Percentiles rank a stretch among this genome's conserved stretches.
phyloP scores from a whole-genome alignment of 768 basidiomycete genomes.

The Boletus sp. region DNA sequence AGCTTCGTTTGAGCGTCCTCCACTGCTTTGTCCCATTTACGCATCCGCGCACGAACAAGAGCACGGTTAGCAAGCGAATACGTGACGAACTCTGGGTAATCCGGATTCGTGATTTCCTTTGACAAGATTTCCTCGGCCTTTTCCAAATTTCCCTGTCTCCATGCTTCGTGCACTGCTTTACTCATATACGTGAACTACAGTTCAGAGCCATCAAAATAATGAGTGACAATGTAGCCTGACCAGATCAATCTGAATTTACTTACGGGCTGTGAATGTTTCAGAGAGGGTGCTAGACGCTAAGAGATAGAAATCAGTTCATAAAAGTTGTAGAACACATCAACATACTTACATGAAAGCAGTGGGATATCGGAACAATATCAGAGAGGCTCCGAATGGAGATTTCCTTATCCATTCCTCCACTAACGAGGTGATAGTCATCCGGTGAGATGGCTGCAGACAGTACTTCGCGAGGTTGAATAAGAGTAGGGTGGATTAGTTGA shows the following conservation, averaged over 20 bases:
- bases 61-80: conserved; percentile 7
- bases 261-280: neutral
- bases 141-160: conserved; percentile 1
- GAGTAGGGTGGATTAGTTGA: neutral
- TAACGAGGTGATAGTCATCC: neutral
- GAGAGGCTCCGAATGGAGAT: neutral
- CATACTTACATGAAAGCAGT: conserved; percentile 2
- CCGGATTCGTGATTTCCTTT: neutral
- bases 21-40: conserved; percentile 1
- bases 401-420: neutral
- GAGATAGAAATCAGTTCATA: neutral
- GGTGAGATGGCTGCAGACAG: conserved; percentile 1
- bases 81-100: neutral
- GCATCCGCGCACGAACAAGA: conserved; percentile 2
- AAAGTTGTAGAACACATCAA: neutral
- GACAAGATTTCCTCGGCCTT: conserved; percentile 1
- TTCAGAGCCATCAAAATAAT: neutral
- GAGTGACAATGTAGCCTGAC: neutral
- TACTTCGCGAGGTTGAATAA: neutral
- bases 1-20: neutral
- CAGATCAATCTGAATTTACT: neutral
- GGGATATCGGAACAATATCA: neutral
- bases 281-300: neutral
- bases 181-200: conserved; percentile 6
- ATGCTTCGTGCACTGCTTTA: neutral